phyloP scores from a whole-genome alignment of 2,329 filamentous ascomycete genomes.

The Fusarium proliferatum region DNA sequence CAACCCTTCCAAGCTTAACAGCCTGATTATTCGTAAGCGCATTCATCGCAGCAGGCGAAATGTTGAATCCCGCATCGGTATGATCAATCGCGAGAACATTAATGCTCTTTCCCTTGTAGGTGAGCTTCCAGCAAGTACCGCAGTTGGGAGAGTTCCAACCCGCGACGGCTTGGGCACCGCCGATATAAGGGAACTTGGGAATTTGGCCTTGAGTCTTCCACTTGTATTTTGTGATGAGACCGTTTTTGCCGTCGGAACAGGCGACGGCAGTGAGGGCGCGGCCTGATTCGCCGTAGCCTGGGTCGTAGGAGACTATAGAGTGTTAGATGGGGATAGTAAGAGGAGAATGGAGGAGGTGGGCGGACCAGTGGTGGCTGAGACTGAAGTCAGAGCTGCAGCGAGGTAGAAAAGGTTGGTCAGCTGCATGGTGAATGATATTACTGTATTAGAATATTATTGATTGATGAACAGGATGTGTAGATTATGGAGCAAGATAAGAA shows the following conservation, averaged over 20 bases:
- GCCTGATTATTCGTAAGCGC: slow-evolving; percentile 64
- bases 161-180: slow-evolving; percentile 61
- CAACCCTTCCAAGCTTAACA: slow-evolving; percentile 61
- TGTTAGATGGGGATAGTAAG: background rate
- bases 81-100: slow-evolving; percentile 68
- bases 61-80: slow-evolving; percentile 62
- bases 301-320: slow-evolving; percentile 73
- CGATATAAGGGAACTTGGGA: slow-evolving; percentile 65
- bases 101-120: slow-evolving; percentile 62
- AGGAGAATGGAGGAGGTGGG: background rate
- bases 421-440: slow-evolving; percentile 53
- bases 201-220: slow-evolving; percentile 66
- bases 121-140: slow-evolving; percentile 68
- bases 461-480: background rate
- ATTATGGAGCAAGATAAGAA: too few relatives aligned
- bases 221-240: slow-evolving; percentile 70
- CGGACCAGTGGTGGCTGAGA: slow-evolving; percentile 49
- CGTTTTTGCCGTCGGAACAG: slow-evolving; percentile 76
- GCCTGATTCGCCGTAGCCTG: slow-evolving; percentile 71
- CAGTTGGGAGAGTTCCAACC: slow-evolving; percentile 68
- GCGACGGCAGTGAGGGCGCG: slow-evolving; percentile 67
- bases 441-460: background rate
- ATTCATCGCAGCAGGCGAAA: slow-evolving; percentile 66
- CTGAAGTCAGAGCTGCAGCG: slow-evolving; percentile 49
- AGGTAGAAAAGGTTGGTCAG: slow-evolving; percentile 52